Conservation (phyloP, 805 yeast species). For the Debaryomyces tyrocola region DNA sequence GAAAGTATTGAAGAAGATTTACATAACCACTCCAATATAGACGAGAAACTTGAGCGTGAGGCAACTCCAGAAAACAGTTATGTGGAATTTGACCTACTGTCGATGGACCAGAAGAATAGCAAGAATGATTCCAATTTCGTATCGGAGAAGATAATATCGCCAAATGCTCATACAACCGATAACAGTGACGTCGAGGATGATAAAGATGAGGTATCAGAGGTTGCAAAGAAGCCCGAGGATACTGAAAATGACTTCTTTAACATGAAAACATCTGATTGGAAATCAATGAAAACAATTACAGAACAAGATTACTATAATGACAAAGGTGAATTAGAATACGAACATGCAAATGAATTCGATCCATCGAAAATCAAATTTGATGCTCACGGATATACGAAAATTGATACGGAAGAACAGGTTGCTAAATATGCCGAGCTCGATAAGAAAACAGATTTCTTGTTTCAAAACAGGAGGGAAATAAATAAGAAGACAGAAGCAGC, state of each 20-base stretch:
- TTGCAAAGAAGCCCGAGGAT: conserved; percentile 1
- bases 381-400: conserved; percentile 73
- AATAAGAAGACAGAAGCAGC: conserved; percentile 17
- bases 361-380: conserved; percentile 18
- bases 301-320: conserved; percentile 78
- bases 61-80: conserved; percentile 15
- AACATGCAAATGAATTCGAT: conserved; percentile 33
- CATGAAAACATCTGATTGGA: conserved; percentile 63
- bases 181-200: not conserved
- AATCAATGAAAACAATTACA: conserved; percentile 81
- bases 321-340: conserved; percentile 62
- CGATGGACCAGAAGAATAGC: not conserved
- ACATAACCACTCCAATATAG: not conserved
- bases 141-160: conserved; percentile 6
- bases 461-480: conserved; percentile 26
- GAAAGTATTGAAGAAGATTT: not conserved
- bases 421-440: conserved; percentile 59
- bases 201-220: not conserved
- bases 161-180: not conserved
- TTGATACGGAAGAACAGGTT: conserved; percentile 84
- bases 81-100: conserved; percentile 31
- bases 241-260: conserved; percentile 34
- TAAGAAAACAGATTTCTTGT: conserved; percentile 53
- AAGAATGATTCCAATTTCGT: conserved; percentile 1
- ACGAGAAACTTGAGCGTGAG: not conserved